These are phyloP conservation scores for Penicillium sp. DNA, from an alignment of 2,329 filamentous ascomycete species.

Conservation along the genomic window DNA sequence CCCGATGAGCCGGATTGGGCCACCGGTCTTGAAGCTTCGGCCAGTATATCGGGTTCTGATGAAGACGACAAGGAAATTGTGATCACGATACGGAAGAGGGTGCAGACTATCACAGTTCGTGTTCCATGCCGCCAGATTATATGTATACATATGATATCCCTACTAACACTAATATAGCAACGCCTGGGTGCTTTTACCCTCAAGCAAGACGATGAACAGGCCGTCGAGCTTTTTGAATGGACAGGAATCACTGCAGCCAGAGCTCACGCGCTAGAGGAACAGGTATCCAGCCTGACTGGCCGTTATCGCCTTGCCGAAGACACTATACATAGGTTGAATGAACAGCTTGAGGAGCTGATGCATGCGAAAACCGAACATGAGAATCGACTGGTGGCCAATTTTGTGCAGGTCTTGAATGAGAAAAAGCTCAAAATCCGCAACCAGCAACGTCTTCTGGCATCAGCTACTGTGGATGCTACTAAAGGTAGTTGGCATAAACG, in stretches of 20 bases:
- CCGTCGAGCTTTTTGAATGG: conserved; percentile 60
- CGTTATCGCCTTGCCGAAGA: conserved; percentile 48
- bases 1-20: conserved; percentile 19
- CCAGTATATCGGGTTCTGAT: conserved; percentile 26
- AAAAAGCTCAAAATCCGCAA: conserved; percentile 67
- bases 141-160: neutral
- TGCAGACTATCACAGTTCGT: conserved; percentile 51
- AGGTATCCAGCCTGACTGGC: conserved; percentile 44
- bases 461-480: conserved; percentile 47
- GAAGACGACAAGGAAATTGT: conserved; percentile 38
- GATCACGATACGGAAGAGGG: conserved; percentile 44
- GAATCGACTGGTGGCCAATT: conserved; percentile 57
- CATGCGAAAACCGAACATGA: conserved; percentile 58
- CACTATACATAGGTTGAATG: conserved; percentile 52
- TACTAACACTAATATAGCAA: conserved; percentile 42
- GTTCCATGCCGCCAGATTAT: conserved; percentile 15
- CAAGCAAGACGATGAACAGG: conserved; percentile 53
- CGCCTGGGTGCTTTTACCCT: conserved; percentile 56
- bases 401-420: conserved; percentile 58
- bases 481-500: conserved; percentile 31
- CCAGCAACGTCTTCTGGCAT: conserved; percentile 57
- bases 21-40: conserved; percentile 35
- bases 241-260: conserved; percentile 49
- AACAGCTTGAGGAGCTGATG: conserved; percentile 59
- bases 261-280: conserved; percentile 43